Base-by-base conservation (phyloP, 2,329 filamentous ascomycete species). In the Penicillium sp. region DNA sequence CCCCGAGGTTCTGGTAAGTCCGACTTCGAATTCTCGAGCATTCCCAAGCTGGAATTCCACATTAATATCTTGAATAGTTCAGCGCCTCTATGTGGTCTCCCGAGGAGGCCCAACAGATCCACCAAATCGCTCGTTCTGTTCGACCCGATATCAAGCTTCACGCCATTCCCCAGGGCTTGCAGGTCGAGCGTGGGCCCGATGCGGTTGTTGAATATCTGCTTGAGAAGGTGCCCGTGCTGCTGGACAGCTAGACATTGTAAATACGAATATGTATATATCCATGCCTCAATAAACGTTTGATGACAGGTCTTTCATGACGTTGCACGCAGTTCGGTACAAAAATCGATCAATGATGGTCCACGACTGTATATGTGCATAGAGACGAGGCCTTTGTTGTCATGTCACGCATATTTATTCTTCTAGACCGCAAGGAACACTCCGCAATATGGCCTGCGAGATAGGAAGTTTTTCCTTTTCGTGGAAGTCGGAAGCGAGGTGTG, bases 21-120 rank as follows among this genome's bases (percentile, higher is more conserved):
- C 23, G 13, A 15, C 4, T 21, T 57, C 55, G 53, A 29, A 54
- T 58, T 59, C 54, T 52, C 51, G 57, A 62, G 53, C 31, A 47
- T 47, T 44, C 33, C 41, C 21, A 13, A 41, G 21, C 36, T 29
- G 2, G 23, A 25, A 27, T 19, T n/a, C 12, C 8, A 27, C 2
- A 21, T 62, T 67, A 44, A 65, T 49, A 25, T n/a, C 6, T 6
- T 2, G 47, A 52, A 55, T 58, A 86, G 82, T 87, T 86, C 75
- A 84, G 81, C 51, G 86, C 86, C 3, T 87, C 81, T 3, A 84
- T 84, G 82, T 84, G 82, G 82, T 78, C 79, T 33, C 70, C 68
- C 3, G 74, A 77, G 42, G 64, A 78, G 66, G 72, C 74, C 15
- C 61, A 66, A 10, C 62, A 70, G 39, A 77, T 78, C 45, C 73